Conservation (phyloP, 192 early-diverging fungal genomes). For the Oehlia diaphana region DNA sequence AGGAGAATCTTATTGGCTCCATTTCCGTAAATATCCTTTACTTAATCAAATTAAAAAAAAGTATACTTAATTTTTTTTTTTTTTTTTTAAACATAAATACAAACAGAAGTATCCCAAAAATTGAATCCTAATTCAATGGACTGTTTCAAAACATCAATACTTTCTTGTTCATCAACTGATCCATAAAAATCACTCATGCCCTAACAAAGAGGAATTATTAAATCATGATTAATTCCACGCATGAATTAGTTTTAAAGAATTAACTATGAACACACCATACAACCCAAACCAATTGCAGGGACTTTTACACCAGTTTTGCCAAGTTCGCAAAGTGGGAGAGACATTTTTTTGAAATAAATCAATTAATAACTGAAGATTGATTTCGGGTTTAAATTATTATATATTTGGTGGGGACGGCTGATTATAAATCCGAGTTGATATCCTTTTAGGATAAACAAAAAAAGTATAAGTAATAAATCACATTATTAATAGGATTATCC, state of each 20-base stretch:
- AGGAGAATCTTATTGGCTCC: slow-evolving; percentile 60
- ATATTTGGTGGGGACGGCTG: no score
- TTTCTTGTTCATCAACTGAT: slow-evolving; percentile 34
- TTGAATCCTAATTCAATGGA: slow-evolving; percentile 55
- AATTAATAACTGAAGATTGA: no score
- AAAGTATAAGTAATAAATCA: no score
- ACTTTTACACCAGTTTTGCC: slow-evolving; percentile 41
- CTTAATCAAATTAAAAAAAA: neutral
- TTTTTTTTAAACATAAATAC: neutral
- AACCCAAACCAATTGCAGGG: slow-evolving; percentile 40
- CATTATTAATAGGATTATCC: no score
- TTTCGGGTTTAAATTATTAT: no score
- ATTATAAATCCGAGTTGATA: no score
- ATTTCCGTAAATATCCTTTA: slow-evolving; percentile 51
- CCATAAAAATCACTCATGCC: slow-evolving; percentile 45
- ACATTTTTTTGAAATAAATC: neutral
- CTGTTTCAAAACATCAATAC: slow-evolving; percentile 42
- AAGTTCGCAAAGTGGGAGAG: slow-evolving; percentile 15
- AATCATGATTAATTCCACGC: no score
- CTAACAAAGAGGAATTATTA: neutral
- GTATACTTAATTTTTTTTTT: no score
- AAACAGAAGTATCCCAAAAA: slow-evolving; percentile 54
- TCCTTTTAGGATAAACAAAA: no score
- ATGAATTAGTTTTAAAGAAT: neutral
- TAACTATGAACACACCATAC: slow-evolving; percentile 32